Conservation (phyloP, 805 yeast species). For the Myxozyma melibiosi region DNA sequence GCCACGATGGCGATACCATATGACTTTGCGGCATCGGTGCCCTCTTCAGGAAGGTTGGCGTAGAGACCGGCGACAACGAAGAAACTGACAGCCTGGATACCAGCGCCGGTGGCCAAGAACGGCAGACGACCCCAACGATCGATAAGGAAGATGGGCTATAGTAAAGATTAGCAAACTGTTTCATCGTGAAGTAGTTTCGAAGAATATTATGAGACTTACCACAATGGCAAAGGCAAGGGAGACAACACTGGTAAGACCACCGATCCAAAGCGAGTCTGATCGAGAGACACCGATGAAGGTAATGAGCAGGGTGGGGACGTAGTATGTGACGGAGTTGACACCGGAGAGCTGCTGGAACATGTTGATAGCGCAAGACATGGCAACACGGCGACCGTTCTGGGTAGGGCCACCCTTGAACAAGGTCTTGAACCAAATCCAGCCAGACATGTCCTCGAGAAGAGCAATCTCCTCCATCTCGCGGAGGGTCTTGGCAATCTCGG, state of each 20-base stretch:
- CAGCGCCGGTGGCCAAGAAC: conserved; percentile 20
- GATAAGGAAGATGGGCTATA: conserved; percentile 18
- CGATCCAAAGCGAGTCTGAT: conserved; percentile 24
- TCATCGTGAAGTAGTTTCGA: too few relatives aligned
- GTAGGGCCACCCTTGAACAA: conserved; percentile 23
- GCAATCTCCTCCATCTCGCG: conserved; percentile 24
- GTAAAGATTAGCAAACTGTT: background rate
- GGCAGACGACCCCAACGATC: conserved; percentile 26
- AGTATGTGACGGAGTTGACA: conserved; percentile 93
- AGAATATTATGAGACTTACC: background rate
- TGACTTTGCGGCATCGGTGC: conserved; percentile 19
- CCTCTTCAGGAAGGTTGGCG: conserved; percentile 18
- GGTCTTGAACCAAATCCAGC: conserved; percentile 21
- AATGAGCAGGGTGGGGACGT: conserved; percentile 79
- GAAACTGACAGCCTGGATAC: conserved; percentile 19
- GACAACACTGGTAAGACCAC: conserved; percentile 21
- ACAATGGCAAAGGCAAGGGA: conserved; percentile 20
- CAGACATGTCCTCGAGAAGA: conserved; percentile 18
- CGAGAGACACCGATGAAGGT: conserved; percentile 25
- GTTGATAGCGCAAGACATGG: conserved; percentile 50
- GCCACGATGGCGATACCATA: conserved; percentile 37
- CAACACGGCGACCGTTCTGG: conserved; percentile 44
- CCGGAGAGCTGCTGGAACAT: conserved; percentile 91
- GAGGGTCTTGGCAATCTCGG: conserved; percentile 2
- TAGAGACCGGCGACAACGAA: conserved; percentile 21